These are phyloP conservation scores for Thielaviopsis punctulata DNA, from an alignment of 2,329 filamentous ascomycete genomes.

Conservation along the genomic window DNA sequence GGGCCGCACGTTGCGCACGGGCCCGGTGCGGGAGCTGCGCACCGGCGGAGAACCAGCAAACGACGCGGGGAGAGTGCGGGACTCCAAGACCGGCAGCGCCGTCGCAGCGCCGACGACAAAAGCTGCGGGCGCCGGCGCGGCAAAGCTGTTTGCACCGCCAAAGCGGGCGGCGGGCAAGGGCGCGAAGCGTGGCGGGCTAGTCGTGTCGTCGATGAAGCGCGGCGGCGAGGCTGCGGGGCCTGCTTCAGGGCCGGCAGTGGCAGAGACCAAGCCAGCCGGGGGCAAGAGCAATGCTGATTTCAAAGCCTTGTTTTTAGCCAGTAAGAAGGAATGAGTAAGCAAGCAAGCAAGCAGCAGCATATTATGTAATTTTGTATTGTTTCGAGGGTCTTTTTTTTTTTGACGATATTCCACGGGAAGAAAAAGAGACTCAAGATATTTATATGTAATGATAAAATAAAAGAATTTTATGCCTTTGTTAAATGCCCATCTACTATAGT, in stretches of 20 bases:
- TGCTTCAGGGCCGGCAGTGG: slow-evolving; percentile 13
- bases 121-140: background rate
- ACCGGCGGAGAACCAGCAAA: too few relatives aligned
- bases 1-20: slow-evolving; percentile 35
- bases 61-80: too few relatives aligned
- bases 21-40: slow-evolving; percentile 36
- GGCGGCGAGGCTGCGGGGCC: slow-evolving; percentile 16
- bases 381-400: too few relatives aligned
- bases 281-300: slow-evolving; percentile 41
- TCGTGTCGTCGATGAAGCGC: slow-evolving; percentile 28
- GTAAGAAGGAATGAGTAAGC: slow-evolving; percentile 10
- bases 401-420: background rate
- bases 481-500: background rate
- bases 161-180: slow-evolving; percentile 19
- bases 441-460: background rate
- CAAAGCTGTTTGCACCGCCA: slow-evolving; percentile 11
- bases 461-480: background rate
- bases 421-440: background rate
- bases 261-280: slow-evolving; percentile 5
- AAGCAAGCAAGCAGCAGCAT: background rate
- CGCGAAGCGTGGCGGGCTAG: slow-evolving; percentile 19
- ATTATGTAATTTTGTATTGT: too few relatives aligned
- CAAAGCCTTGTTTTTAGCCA: slow-evolving; percentile 29
- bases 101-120: background rate
- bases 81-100: too few relatives aligned